phyloP scores from a whole-genome alignment of 108 stramenopile genomes.

The Ochromonas danica region DNA sequence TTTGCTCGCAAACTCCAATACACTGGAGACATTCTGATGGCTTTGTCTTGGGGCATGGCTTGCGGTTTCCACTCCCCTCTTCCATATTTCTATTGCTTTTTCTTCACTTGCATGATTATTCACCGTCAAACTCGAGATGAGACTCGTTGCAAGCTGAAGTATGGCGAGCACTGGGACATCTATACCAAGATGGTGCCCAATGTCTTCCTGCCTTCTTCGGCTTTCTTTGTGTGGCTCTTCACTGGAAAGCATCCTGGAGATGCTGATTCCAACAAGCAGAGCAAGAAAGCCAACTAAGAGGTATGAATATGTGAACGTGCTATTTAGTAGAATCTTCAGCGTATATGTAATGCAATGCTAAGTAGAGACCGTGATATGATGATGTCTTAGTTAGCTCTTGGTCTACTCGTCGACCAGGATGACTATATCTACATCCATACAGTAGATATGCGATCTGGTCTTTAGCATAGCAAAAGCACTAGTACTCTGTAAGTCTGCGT shows the following conservation, averaged over 20 bases:
- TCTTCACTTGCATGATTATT: slow-evolving; percentile 57
- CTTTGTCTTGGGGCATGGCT: slow-evolving; percentile 58
- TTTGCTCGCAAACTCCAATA: slow-evolving; percentile 60
- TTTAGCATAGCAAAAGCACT: no score
- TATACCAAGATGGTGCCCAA: slow-evolving; percentile 62
- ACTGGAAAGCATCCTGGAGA: slow-evolving; percentile 27
- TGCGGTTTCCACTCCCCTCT: slow-evolving; percentile 54
- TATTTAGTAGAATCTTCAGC: no score
- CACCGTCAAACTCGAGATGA: slow-evolving; percentile 61
- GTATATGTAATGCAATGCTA: no score
- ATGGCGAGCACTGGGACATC: slow-evolving; percentile 58
- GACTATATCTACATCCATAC: no score
- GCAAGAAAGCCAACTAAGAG: no score
- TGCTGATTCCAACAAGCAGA: no score
- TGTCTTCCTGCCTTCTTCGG: slow-evolving; percentile 52
- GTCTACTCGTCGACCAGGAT: no score
- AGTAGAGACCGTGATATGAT: no score
- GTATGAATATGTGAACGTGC: no score
- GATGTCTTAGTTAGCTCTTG: no score
- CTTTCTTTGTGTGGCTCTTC: neutral
- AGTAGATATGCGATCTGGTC: no score
- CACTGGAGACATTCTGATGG: slow-evolving; percentile 61
- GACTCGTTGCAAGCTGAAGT: slow-evolving; percentile 58
- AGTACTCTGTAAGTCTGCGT: no score
- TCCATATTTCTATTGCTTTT: slow-evolving; percentile 61